Evolutionary conservation across 2,329 filamentous ascomycete genomes (phyloP).

Genomic region (Cordyceps tenuipes): DNA sequence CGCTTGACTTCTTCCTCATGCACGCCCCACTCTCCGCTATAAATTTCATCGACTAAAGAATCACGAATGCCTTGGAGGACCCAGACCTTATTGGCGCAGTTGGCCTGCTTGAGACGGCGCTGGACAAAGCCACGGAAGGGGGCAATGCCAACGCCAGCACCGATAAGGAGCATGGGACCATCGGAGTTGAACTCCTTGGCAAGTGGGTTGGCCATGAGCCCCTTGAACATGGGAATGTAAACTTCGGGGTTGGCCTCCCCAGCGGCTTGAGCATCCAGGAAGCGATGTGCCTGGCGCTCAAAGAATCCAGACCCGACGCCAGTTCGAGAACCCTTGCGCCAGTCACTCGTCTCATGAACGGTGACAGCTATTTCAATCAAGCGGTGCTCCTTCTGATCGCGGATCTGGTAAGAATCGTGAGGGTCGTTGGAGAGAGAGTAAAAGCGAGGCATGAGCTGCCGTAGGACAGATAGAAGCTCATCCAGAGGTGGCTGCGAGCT

Average conservation of each 20-base stretch:
- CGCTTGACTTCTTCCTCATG: constrained; percentile 81
- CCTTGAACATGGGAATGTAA: constrained; percentile 93
- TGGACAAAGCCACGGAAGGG: constrained; percentile 98
- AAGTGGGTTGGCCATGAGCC: constrained; percentile 92
- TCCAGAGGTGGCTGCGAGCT: constrained; percentile 84
- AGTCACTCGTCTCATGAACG: constrained; percentile 79
- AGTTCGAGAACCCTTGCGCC: constrained; percentile 62
- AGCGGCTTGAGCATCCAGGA: constrained; percentile 57
- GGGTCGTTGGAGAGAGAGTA: constrained; percentile 97
- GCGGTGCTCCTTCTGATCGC: constrained; percentile 63
- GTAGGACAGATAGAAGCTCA: constrained; percentile 68
- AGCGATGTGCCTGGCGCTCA: constrained; percentile 69
- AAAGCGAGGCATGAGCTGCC: constrained; percentile 92
- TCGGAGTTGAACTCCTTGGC: constrained; percentile 87
- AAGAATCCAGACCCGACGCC: constrained; percentile 92
- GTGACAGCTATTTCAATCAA: constrained; percentile 96
- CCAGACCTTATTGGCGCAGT: constrained; percentile 97
- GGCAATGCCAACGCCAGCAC: constrained; percentile 91
- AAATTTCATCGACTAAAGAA: constrained; percentile 88
- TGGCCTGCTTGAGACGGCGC: constrained; percentile 84
- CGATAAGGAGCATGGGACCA: constrained; percentile 95
- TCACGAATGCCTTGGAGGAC: constrained; percentile 92
- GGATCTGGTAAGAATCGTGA: constrained; percentile 61
- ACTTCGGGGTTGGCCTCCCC: constrained; percentile 54
- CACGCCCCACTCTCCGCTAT: constrained; percentile 91